These are phyloP conservation scores for Spizellomyces sp. DNA, from an alignment of 192 early-diverging fungal species.

Conservation along the genomic window DNA sequence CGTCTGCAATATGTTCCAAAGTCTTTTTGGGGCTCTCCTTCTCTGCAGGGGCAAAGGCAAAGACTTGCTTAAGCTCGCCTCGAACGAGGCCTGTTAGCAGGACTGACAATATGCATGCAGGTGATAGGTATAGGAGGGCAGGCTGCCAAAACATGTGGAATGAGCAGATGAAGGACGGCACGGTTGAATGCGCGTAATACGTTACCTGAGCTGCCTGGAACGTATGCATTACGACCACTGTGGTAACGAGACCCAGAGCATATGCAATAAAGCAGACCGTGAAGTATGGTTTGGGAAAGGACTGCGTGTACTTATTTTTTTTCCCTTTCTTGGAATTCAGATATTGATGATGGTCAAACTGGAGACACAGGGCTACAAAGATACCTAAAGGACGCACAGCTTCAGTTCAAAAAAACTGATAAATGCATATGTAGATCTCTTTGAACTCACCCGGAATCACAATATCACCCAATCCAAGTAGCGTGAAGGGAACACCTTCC, in stretches of 20 bases:
- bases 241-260: slow-evolving; percentile 79
- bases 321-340: slow-evolving; percentile 58
- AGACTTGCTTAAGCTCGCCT: slow-evolving; percentile 46
- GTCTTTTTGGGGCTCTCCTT: neutral
- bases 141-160: slow-evolving; percentile 50
- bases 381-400: slow-evolving; percentile 58
- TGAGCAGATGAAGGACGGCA: slow-evolving; percentile 11
- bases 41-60: slow-evolving; percentile 34
- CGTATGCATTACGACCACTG: slow-evolving; percentile 91
- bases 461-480: slow-evolving; percentile 97
- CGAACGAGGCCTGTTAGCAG: slow-evolving; percentile 50
- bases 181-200: neutral
- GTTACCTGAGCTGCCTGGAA: slow-evolving; percentile 90
- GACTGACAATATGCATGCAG: slow-evolving; percentile 90
- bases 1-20: neutral
- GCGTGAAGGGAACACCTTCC: slow-evolving; percentile 66
- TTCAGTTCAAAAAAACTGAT: neutral
- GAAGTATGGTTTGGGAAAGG: slow-evolving; percentile 90
- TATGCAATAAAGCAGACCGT: slow-evolving; percentile 79
- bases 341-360: slow-evolving; percentile 82
- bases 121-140: slow-evolving; percentile 93
- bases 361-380: slow-evolving; percentile 87
- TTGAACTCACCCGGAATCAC: slow-evolving; percentile 80
- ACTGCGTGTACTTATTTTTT: slow-evolving; percentile 52
- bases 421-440: neutral